Conservation (phyloP, 2,329 filamentous ascomycete genomes). For the Trichoderma sp. region DNA sequence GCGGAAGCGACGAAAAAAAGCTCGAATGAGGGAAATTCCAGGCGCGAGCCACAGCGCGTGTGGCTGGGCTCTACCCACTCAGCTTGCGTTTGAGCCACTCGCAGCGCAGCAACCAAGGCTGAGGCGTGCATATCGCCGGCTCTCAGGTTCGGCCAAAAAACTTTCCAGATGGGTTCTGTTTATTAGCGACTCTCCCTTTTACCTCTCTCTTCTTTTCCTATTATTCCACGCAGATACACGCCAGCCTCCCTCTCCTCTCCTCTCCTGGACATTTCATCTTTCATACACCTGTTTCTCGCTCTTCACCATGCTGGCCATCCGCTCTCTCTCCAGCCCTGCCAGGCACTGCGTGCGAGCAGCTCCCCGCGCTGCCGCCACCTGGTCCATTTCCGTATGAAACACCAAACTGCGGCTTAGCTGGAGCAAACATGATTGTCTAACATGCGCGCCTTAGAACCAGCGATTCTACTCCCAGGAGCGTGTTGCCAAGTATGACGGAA, state of each 20-base stretch:
- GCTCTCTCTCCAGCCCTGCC: constrained; percentile 75
- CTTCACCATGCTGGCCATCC: constrained; percentile 78
- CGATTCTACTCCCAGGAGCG: constrained; percentile 70
- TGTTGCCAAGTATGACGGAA: constrained; percentile 92
- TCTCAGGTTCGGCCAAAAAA: constrained; percentile 31
- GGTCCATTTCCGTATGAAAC: constrained; percentile 43
- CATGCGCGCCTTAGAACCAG: constrained; percentile 47
- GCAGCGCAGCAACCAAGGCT: constrained; percentile 27
- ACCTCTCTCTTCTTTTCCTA: background rate
- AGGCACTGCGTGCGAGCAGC: constrained; percentile 76
- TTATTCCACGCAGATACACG: constrained; percentile 28
- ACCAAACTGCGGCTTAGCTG: constrained; percentile 26
- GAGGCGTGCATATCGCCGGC: constrained; percentile 30
- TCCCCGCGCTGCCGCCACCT: constrained; percentile 56
- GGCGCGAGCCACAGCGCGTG: constrained; percentile 31
- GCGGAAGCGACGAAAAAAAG: constrained; percentile 25
- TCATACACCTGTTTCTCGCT: constrained; percentile 22
- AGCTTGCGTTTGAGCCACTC: constrained; percentile 23
- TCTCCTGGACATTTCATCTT: constrained; percentile 30
- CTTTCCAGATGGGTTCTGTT: constrained; percentile 12
- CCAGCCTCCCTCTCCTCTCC: constrained; percentile 31
- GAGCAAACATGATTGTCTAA: background rate
- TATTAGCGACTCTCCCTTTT: constrained; percentile 29
- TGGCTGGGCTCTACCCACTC: constrained; percentile 30
- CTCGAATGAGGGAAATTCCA: constrained; percentile 29